Base-by-base conservation (phyloP, 2,329 filamentous ascomycete genomes). In the Davidsoniella virescens region DNA sequence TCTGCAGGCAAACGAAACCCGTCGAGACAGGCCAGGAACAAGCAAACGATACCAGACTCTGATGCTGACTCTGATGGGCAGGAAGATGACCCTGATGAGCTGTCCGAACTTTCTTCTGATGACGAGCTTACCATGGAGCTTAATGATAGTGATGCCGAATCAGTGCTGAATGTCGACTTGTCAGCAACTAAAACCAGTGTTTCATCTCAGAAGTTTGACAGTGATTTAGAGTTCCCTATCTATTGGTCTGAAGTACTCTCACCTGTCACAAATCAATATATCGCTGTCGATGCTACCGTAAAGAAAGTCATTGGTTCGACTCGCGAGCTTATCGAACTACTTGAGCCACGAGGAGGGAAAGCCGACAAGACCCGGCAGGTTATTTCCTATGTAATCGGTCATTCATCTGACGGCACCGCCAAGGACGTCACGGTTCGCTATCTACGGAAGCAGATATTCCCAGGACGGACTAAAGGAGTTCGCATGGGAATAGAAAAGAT, bases 391-490 rank as follows among this genome's bases (percentile, higher is more conserved):
- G 75, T 94, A 2, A 70, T 96, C 17, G 88, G 83, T 0, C 86
- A 84, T 63, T 86, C 84, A 0, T 66, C 76, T 2, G 88, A 96
- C 60, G 86, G 85, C 2, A 88, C 87, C 0, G 88, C 87, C 10
- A 96, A 96, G 62, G 92, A 98, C 61, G 84, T 98, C 14, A 98
- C 92, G 0, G 80, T 92, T 9, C 77, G 92, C 25, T 98, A 98
- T 62, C 68, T 98, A 6, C 88, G 82, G 59, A 78, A 82, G 18
- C 84, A 84, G 52, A 73, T 82, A 49, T 80, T 87, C 61, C 92
- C 92, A 0, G 90, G 92, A 3, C 84, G 87, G 57, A 94, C 90
- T 0, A 96, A 94, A 61, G 87, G 88, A 3, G 75, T 81, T 55
- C 77, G 92, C 5, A 75, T 94, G 61, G 77, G 82, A 0, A 62